Percentiles rank a stretch among this genome's conserved stretches.
Conservation (phyloP, 2,329 filamentous ascomycete genomes). For the Alternaria solani region DNA sequence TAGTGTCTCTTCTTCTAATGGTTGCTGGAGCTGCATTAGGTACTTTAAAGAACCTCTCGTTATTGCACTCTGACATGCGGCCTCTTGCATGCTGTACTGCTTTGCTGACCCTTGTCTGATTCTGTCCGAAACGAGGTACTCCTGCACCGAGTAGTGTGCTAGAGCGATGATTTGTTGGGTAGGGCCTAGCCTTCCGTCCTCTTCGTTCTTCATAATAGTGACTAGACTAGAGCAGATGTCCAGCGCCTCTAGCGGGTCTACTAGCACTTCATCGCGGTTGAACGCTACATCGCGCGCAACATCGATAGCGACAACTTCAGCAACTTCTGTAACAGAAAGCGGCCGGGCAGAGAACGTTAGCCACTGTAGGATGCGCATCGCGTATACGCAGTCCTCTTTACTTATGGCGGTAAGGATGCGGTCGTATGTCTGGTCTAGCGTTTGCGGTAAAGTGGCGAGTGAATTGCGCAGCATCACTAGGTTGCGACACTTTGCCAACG, state of each 20-base stretch:
- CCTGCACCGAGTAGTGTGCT: background rate
- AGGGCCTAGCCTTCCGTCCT: rapidly evolving
- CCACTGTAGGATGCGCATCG: too few relatives aligned
- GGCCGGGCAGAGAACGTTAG: too few relatives aligned
- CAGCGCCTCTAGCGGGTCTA: constrained; percentile 44
- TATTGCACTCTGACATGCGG: background rate
- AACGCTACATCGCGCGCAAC: constrained; percentile 36
- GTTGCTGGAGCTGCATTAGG: too few relatives aligned
- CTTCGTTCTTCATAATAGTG: constrained; percentile 3
- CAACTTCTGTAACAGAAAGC: constrained; percentile 12
- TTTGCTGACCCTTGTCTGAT: background rate
- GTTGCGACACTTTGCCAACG: too few relatives aligned
- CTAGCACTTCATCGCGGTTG: constrained; percentile 44
- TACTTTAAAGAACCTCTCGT: too few relatives aligned
- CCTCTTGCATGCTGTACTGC: background rate
- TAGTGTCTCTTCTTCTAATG: too few relatives aligned
- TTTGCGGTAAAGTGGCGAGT: rapidly evolving
- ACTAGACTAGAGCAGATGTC: constrained; percentile 46
- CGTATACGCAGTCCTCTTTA: too few relatives aligned
- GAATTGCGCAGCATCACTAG: too few relatives aligned
- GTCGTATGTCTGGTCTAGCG: too few relatives aligned
- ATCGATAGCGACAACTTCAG: constrained; percentile 40
- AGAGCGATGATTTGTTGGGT: background rate
- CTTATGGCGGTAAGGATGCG: too few relatives aligned
- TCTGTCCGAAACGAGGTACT: background rate